phyloP scores from a whole-genome alignment of 2,329 filamentous ascomycete genomes.

The Bisporella sp. region DNA sequence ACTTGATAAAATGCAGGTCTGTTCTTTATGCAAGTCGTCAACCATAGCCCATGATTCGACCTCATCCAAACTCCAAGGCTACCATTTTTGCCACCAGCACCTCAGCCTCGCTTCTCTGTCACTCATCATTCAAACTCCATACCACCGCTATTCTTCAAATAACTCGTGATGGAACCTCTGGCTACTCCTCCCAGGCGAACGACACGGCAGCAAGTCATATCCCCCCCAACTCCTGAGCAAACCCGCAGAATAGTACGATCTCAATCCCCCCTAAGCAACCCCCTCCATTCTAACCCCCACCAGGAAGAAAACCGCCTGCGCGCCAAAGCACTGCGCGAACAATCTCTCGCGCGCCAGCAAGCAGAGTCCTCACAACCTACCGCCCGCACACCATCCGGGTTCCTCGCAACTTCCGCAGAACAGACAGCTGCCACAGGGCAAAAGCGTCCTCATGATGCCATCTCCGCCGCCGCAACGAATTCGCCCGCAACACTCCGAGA shows the following conservation, averaged over 20 bases:
- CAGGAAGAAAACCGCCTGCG: slow-evolving; percentile 83
- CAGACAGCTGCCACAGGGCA: slow-evolving; percentile 50
- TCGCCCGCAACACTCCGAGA: slow-evolving; percentile 59
- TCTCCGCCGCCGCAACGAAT: slow-evolving; percentile 39
- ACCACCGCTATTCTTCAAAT: neutral
- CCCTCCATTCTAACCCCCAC: slow-evolving; percentile 1
- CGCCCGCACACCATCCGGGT: slow-evolving; percentile 55
- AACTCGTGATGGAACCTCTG: slow-evolving; percentile 15
- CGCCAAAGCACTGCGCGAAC: slow-evolving; percentile 79
- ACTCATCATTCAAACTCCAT: neutral
- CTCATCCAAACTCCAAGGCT: too few relatives aligned
- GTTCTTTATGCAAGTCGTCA: too few relatives aligned
- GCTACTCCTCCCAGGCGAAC: slow-evolving; percentile 14
- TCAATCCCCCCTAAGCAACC: neutral
- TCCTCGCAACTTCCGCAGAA: slow-evolving; percentile 58
- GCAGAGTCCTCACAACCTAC: slow-evolving; percentile 29
- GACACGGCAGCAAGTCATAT: slow-evolving; percentile 14
- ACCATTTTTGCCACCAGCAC: too few relatives aligned
- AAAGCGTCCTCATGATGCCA: slow-evolving; percentile 65
- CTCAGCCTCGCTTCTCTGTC: too few relatives aligned
- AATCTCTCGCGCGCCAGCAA: slow-evolving; percentile 57
- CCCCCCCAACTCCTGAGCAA: slow-evolving; percentile 47
- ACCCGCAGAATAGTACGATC: slow-evolving; percentile 44
- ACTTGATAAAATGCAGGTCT: too few relatives aligned
- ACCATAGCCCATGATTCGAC: too few relatives aligned